Evolutionary conservation across 106 monocot genomes (phyloP), one percentile per base, ranked within the genome.

Genomic region (Allium sativum): DNA sequence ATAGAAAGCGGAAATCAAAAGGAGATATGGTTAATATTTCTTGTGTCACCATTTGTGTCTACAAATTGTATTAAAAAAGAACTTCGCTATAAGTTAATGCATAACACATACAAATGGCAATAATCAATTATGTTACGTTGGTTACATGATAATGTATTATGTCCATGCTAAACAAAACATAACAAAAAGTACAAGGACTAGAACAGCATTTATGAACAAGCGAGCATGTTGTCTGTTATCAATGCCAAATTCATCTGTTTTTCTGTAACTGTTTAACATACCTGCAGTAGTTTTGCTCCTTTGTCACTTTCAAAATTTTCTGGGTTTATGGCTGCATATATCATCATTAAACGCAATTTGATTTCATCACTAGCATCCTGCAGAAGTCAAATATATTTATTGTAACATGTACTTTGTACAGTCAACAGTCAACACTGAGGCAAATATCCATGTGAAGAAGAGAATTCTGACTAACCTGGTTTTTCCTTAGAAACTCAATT

Each of bases 261-360:
- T 13, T 9, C 52, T 45, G n/a, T 3, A 53, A 56, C n/a, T 51
- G 41, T 50, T 19, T 20, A 44, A 76, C 44, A 40, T 57, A 88
- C 92, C 84, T 93, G 84, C 92, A 93, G 84, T 72, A 93, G 59
- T 70, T 93, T 93, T 57, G 65, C 58, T 50, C 82, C 92, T 75
- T 82, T 88, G 65, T 93, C 92, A 58, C 84, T 83, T 79, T 93
- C 88, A 70, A 93, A 82, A 48, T 88, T 93, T 56, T 93, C 88
- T 7, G 92, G 88, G 68, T 75, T 75, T 40, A 81, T 59, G 45
- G 92, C 74, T 60, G 84, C 88, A 79, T 87, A 88, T 57, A 88
- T 84, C 92, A 93, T 93, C 53, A 93, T 68, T 46, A 93, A 68
- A 44, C 92, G 88, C 53, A 93, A 67, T 64, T 84, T 93, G 63